Evolutionary conservation across 176 grass and related monocot species (phyloP).

Genomic region (Bothriochloa decipiens): DNA sequence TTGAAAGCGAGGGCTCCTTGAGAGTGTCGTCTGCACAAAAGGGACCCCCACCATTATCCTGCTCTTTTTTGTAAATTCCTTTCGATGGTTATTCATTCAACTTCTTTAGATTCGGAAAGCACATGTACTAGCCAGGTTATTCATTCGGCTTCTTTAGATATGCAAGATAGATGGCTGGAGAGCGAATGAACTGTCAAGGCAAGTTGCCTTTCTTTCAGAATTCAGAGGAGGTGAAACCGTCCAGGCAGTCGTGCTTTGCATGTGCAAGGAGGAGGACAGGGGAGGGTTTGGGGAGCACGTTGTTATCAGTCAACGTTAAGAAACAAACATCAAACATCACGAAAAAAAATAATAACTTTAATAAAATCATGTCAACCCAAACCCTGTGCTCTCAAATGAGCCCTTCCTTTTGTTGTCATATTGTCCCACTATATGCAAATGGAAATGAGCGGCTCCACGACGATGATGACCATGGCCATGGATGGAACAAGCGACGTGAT

Average conservation of each 20-base stretch:
- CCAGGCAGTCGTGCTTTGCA: not conserved
- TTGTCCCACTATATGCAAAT: not conserved
- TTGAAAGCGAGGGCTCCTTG: not conserved
- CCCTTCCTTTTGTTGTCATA: not conserved
- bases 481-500: not conserved
- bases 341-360: not conserved
- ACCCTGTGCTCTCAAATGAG: not conserved
- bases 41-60: not conserved
- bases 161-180: not conserved
- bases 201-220: not conserved
- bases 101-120: not conserved
- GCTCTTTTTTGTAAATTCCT: not conserved
- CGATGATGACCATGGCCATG: too few species aligned
- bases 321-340: not conserved
- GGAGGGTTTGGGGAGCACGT: constrained; percentile 12
- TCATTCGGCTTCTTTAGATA: not conserved
- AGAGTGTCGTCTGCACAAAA: not conserved
- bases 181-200: not conserved
- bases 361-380: not conserved
- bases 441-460: too few species aligned
- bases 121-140: not conserved
- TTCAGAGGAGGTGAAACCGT: not conserved
- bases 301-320: not conserved
- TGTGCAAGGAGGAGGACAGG: not conserved
- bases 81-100: too few species aligned